phyloP scores from a whole-genome alignment of 192 early-diverging fungal species.

The Umbelopsis sp. region DNA sequence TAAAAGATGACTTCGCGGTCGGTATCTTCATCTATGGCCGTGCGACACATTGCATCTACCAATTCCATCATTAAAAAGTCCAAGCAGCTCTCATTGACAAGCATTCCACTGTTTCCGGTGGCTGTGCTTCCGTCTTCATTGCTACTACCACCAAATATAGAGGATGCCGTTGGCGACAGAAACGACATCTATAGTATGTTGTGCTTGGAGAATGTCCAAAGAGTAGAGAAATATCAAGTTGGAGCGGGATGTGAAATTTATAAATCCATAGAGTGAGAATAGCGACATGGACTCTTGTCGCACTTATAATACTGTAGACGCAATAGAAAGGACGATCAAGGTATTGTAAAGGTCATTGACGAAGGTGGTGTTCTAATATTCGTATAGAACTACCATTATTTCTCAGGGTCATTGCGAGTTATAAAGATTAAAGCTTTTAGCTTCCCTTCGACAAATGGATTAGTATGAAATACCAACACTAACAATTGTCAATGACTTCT shows the following conservation, averaged over 20 bases:
- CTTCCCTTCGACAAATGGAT: too few species aligned
- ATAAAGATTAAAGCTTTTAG: too few species aligned
- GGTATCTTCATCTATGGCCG: conserved; percentile 61
- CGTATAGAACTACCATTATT: too few species aligned
- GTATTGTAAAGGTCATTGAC: too few species aligned
- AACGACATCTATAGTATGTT: neutral
- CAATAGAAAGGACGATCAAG: too few species aligned
- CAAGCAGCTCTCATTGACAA: conserved; percentile 68
- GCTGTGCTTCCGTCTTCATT: conserved; percentile 8
- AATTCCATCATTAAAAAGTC: conserved; percentile 80
- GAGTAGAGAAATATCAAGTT: neutral
- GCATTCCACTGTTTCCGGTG: conserved; percentile 8
- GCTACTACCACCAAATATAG: conserved; percentile 2
- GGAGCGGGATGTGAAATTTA: neutral
- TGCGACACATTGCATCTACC: conserved; percentile 66
- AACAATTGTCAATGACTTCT: too few species aligned
- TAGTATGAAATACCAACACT: too few species aligned
- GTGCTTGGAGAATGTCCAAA: neutral
- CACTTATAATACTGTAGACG: too few species aligned
- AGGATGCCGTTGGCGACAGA: conserved; percentile 5
- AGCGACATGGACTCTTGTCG: too few species aligned
- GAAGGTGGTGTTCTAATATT: too few species aligned
- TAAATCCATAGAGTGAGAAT: too few species aligned
- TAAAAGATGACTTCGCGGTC: conserved; percentile 88
- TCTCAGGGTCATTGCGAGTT: too few species aligned